Evolutionary conservation across 768 basidiomycete species (phyloP).

Genomic region (Termitomyces sp.): DNA sequence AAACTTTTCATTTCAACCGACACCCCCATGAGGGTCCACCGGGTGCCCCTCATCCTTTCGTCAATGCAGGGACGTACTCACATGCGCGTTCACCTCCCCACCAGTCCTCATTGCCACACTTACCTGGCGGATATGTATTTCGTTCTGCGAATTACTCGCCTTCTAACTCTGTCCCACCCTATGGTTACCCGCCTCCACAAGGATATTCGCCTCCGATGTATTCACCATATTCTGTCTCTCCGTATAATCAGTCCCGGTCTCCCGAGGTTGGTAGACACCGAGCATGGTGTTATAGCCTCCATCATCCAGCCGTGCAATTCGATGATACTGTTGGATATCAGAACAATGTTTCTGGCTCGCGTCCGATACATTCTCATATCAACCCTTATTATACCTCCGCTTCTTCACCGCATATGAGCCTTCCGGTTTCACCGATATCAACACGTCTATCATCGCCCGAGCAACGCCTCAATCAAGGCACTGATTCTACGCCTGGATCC

Average conservation of each 20-base stretch:
- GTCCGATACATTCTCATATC: conserved; percentile 24
- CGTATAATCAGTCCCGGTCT: conserved; percentile 32
- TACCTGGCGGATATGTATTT: conserved; percentile 24
- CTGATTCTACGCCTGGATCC: conserved; percentile 7
- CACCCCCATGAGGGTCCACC: conserved; percentile 31
- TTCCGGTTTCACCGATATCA: conserved; percentile 16
- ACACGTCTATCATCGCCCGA: conserved; percentile 2
- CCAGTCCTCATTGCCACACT: conserved; percentile 22
- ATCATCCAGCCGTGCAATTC: conserved; percentile 22
- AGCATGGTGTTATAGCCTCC: conserved; percentile 53
- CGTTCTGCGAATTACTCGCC: conserved; percentile 34
- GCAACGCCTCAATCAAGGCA: conserved; percentile 1
- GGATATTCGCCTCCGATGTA: conserved; percentile 31
- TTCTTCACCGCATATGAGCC: conserved; percentile 18
- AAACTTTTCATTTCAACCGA: conserved; percentile 36
- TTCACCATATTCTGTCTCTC: conserved; percentile 36
- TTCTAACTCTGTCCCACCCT: conserved; percentile 28
- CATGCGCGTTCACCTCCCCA: conserved; percentile 26
- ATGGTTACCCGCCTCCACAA: conserved; percentile 33
- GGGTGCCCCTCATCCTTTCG: conserved; percentile 22
- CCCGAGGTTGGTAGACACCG: conserved; percentile 39
- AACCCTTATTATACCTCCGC: conserved; percentile 20
- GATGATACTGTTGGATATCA: conserved; percentile 25
- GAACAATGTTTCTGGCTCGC: conserved; percentile 27
- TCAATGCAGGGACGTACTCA: conserved; percentile 23